These are phyloP conservation scores for Candida fluviatilis DNA, from an alignment of 805 yeast species.

Conservation along the genomic window DNA sequence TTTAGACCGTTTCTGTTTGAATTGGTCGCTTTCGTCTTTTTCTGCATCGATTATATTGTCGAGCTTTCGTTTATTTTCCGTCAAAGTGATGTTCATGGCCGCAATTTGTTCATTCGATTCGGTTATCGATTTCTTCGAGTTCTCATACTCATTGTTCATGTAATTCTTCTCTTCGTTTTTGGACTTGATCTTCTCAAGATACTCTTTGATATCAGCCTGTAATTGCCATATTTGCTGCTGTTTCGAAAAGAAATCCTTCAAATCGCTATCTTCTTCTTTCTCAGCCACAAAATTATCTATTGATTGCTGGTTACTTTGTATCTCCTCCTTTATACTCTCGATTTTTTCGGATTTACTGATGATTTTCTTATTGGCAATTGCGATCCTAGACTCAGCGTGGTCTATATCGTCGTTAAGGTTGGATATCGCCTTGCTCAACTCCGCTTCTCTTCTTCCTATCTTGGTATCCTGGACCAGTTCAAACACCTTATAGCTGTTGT, in stretches of 20 bases:
- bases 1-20: constrained; percentile 16
- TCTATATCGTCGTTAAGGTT: constrained; percentile 45
- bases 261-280: constrained; percentile 17
- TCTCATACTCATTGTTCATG: constrained; percentile 53
- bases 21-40: constrained; percentile 15
- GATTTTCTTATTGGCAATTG: constrained; percentile 27
- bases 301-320: constrained; percentile 25
- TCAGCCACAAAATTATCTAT: constrained; percentile 20
- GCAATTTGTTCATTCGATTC: constrained; percentile 38
- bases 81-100: constrained; percentile 16
- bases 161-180: constrained; percentile 58
- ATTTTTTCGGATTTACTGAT: constrained; percentile 29
- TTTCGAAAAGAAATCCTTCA: constrained; percentile 14
- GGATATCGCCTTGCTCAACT: constrained; percentile 40
- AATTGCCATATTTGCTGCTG: constrained; percentile 43
- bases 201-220: constrained; percentile 41
- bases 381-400: constrained; percentile 33
- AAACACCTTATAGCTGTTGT: constrained; percentile 14
- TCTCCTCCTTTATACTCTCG: constrained; percentile 17
- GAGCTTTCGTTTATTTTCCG: constrained; percentile 15
- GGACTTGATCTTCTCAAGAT: constrained; percentile 42
- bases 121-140: constrained; percentile 46
- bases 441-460: constrained; percentile 42
- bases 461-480: constrained; percentile 38
- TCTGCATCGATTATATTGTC: constrained; percentile 18